A percentile compares a stretch with the other conserved stretches of the same genome.
Conservation (phyloP, 805 yeast genomes). For the Ogataea paradorogensis region DNA sequence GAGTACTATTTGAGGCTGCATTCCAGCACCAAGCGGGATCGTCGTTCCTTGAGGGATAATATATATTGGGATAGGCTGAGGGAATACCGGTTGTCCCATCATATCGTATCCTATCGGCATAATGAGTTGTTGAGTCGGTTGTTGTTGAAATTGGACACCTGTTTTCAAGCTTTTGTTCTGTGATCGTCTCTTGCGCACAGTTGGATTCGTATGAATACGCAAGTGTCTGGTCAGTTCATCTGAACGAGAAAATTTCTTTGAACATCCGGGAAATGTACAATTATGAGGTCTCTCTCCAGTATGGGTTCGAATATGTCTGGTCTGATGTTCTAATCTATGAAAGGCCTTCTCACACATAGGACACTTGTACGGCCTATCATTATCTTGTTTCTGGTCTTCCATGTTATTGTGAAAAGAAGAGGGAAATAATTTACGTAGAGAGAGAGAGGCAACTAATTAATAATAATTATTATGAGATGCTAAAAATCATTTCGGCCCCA, state of each 20-base stretch:
- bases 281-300: constrained; percentile 92
- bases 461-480: background rate
- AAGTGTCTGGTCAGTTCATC: constrained; percentile 87
- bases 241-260: constrained; percentile 72
- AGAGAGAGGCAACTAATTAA: background rate
- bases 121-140: constrained; percentile 18
- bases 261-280: constrained; percentile 78
- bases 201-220: constrained; percentile 69
- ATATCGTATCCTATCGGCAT: constrained; percentile 32
- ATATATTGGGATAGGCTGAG: constrained; percentile 32
- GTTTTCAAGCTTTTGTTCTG: constrained; percentile 9
- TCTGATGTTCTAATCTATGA: constrained; percentile 86
- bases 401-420: constrained; percentile 5
- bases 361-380: constrained; percentile 76
- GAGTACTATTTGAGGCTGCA: constrained; percentile 7
- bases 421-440: background rate
- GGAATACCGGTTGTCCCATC: constrained; percentile 31
- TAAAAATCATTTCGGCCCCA: constrained; percentile 5
- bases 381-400: constrained; percentile 11
- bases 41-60: constrained; percentile 26
- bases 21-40: constrained; percentile 17
- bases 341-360: constrained; percentile 83
- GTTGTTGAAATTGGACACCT: constrained; percentile 7
- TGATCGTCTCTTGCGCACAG: constrained; percentile 49
- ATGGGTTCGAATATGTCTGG: constrained; percentile 87